Percentiles rank a stretch among this genome's conserved stretches.
phyloP scores from a whole-genome alignment of 495 filamentous ascomycete species.

The Lasiosphaeria ovina region DNA sequence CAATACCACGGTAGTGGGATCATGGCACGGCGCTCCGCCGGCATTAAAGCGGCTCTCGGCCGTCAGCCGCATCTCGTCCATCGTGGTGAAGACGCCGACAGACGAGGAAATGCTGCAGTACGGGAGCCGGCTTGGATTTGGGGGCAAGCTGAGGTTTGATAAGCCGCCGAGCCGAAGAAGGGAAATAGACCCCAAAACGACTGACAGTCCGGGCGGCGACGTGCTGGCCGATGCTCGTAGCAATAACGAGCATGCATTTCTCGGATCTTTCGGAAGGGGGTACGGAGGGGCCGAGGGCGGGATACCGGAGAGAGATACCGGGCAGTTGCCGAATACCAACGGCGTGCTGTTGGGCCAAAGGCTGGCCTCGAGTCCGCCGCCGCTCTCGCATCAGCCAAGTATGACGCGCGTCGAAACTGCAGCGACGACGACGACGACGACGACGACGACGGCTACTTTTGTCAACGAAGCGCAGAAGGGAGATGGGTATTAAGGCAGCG shows the following conservation, averaged over 20 bases:
- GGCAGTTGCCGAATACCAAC: conserved; percentile 13
- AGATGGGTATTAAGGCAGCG: background rate
- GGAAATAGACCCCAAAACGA: background rate
- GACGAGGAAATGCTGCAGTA: background rate
- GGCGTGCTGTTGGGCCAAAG: conserved; percentile 7
- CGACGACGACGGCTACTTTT: background rate
- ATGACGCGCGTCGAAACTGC: background rate
- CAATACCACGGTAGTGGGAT: conserved; percentile 14
- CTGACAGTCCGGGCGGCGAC: background rate
- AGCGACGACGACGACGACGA: background rate
- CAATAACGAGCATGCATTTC: no score
- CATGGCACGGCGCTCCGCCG: conserved; percentile 13
- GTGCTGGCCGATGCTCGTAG: no score
- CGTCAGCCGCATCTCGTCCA: conserved; percentile 18
- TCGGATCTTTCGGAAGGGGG: background rate
- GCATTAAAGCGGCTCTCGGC: conserved; percentile 17
- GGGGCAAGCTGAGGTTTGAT: background rate
- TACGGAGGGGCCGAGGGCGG: background rate
- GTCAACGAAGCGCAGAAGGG: background rate
- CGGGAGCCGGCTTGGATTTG: background rate
- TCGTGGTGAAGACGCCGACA: conserved; percentile 6
- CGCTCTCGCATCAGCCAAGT: background rate
- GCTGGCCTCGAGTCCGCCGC: background rate
- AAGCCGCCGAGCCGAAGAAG: background rate
- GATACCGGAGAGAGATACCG: background rate